phyloP scores from a whole-genome alignment of 2,329 filamentous ascomycete genomes.

The Coniosporium tulheliwenetii region DNA sequence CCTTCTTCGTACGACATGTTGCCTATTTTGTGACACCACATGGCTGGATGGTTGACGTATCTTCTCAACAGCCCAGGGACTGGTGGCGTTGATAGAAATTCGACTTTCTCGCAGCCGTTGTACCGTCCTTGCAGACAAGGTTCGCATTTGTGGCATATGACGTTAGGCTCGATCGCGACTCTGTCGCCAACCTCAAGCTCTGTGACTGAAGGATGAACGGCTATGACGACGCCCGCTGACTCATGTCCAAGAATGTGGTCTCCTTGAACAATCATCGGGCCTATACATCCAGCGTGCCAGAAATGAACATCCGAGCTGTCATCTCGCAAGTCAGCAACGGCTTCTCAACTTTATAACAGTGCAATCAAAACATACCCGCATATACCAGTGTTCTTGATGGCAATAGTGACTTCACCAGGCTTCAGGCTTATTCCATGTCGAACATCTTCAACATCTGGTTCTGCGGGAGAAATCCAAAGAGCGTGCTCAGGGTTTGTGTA shows the following conservation, averaged over 20 bases:
- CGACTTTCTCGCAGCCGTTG: constrained; percentile 79
- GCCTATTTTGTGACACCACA: constrained; percentile 92
- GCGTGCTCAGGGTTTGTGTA: background rate
- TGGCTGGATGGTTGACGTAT: constrained; percentile 87
- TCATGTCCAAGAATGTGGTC: constrained; percentile 93
- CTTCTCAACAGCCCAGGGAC: constrained; percentile 73
- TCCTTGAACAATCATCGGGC: constrained; percentile 80
- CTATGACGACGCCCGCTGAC: constrained; percentile 68
- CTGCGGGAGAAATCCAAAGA: background rate
- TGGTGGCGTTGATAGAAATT: constrained; percentile 83
- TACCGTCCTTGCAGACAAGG: constrained; percentile 85
- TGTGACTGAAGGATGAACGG: constrained; percentile 69
- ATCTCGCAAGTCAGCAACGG: background rate
- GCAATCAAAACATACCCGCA: background rate
- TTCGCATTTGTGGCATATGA: constrained; percentile 83
- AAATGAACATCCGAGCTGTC: constrained; percentile 73
- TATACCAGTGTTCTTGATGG: background rate
- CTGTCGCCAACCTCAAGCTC: constrained; percentile 71
- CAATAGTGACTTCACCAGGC: background rate
- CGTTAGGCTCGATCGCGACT: constrained; percentile 85
- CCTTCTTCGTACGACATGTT: constrained; percentile 81
- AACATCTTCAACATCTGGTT: background rate
- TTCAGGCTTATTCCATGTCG: background rate
- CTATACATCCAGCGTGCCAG: constrained; percentile 91
- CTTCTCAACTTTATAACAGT: background rate